Percentiles rank a stretch among this genome's conserved stretches.
phyloP scores from a whole-genome alignment of 192 early-diverging fungal genomes.

The Podila minutissima region DNA sequence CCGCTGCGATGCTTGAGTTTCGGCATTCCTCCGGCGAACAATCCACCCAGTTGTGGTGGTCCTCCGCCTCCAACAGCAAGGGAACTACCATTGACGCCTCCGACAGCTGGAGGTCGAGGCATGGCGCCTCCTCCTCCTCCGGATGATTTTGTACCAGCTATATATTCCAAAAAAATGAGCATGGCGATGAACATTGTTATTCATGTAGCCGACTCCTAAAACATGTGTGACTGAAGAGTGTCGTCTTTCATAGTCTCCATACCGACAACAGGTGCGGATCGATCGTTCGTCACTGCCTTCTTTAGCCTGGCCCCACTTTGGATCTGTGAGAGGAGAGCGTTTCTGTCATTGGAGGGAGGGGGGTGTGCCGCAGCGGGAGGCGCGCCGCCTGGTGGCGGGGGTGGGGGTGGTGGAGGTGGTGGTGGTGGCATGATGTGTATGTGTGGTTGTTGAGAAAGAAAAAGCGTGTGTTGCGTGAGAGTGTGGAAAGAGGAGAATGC shows the following conservation, averaged over 20 bases:
- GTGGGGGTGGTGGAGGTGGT: constrained; percentile 55
- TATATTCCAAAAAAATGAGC: background rate
- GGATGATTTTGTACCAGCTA: constrained; percentile 18
- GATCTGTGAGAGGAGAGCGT: constrained; percentile 75
- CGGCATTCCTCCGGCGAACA: constrained; percentile 73
- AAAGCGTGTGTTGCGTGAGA: too few species aligned
- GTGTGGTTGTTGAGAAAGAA: too few species aligned
- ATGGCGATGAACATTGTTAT: too few species aligned
- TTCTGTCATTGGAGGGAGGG: constrained; percentile 50
- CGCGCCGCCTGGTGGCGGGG: constrained; percentile 49
- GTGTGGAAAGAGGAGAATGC: too few species aligned
- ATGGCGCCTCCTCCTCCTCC: constrained; percentile 17
- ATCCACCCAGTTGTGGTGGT: constrained; percentile 62
- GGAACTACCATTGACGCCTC: constrained; percentile 17
- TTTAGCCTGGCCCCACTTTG: constrained; percentile 75
- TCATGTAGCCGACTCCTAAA: too few species aligned
- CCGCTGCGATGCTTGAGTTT: constrained; percentile 68
- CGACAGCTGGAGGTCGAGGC: constrained; percentile 33
- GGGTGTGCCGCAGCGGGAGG: constrained; percentile 19
- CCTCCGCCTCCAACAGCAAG: constrained; percentile 13
- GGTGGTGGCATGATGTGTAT: constrained; percentile 39
- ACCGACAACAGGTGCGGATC: constrained; percentile 66
- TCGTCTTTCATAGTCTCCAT: constrained; percentile 6
- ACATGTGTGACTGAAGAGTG: too few species aligned
- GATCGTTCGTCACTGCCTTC: constrained; percentile 78